Conservation (phyloP, 2,329 filamentous ascomycete genomes). For the Penicillium sp. region DNA sequence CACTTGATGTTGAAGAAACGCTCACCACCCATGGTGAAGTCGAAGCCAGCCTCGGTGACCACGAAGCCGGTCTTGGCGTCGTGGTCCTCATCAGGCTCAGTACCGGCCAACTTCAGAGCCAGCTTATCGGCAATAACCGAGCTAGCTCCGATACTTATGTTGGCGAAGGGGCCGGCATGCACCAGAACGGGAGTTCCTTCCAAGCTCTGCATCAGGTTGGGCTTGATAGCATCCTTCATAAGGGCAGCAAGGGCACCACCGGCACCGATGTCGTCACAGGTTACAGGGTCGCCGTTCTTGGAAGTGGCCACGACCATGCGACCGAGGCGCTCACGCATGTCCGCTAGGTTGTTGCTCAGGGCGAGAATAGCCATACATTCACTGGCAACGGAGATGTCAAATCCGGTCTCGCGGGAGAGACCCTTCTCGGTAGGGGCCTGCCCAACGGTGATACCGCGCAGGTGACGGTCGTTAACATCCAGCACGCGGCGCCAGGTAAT, state of each 20-base stretch:
- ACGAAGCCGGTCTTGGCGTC: constrained; percentile 84
- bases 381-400: constrained; percentile 96
- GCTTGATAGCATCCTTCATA: constrained; percentile 98
- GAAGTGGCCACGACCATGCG: constrained; percentile 95
- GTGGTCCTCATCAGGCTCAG: constrained; percentile 85
- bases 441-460: constrained; percentile 85
- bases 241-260: constrained; percentile 89
- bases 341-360: constrained; percentile 78
- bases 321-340: constrained; percentile 90
- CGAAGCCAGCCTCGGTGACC: constrained; percentile 94
- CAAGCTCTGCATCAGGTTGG: constrained; percentile 96
- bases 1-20: constrained; percentile 99
- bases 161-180: constrained; percentile 95
- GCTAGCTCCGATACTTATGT: constrained; percentile 96
- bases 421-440: constrained; percentile 89
- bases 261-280: constrained; percentile 90
- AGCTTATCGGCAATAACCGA: constrained; percentile 94
- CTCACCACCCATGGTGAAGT: constrained; percentile 99
- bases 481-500: constrained; percentile 96
- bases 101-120: constrained; percentile 91
- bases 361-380: constrained; percentile 99
- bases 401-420: constrained; percentile 81
- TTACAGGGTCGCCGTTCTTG: constrained; percentile 80
- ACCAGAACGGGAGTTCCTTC: constrained; percentile 98
- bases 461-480: constrained; percentile 94